Conservation (phyloP, 257 asterid species). For the Mitragyna speciosa region DNA sequence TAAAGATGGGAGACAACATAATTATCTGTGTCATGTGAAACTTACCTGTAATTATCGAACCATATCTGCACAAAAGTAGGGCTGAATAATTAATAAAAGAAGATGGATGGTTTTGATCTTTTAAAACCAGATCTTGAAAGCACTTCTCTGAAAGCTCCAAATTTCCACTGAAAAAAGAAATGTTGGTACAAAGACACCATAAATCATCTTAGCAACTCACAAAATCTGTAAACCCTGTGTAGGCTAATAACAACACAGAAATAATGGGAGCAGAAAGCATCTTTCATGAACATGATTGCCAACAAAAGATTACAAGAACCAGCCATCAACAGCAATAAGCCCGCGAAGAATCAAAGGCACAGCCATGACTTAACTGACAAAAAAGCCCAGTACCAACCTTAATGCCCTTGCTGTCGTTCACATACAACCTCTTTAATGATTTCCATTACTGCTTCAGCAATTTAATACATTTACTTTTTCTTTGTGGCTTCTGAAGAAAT, state of each 20-base stretch:
- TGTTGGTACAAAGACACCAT: background rate
- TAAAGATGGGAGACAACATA: background rate
- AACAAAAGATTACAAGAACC: background rate
- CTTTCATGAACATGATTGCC: background rate
- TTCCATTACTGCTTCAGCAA: background rate
- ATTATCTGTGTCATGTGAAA: background rate
- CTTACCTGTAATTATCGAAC: constrained; percentile 76
- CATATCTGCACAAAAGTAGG: constrained; percentile 72
- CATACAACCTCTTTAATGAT: background rate
- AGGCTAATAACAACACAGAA: background rate
- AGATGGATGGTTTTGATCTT: constrained; percentile 94
- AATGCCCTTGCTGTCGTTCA: background rate
- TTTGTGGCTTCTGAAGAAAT: background rate
- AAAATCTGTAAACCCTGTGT: background rate
- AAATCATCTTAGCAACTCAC: background rate
- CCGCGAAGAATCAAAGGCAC: background rate
- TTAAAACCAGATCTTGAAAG: constrained; percentile 72
- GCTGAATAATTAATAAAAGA: constrained; percentile 89
- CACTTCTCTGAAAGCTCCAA: constrained; percentile 82
- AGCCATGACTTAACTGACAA: background rate
- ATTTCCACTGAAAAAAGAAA: constrained; percentile 58
- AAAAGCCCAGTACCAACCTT: background rate
- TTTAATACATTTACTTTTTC: background rate
- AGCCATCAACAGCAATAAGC: background rate
- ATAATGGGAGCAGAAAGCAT: background rate